Evolutionary conservation across 2,329 filamentous ascomycete species (phyloP).

Genomic region (Chrysoporthe deuterocubensis): DNA sequence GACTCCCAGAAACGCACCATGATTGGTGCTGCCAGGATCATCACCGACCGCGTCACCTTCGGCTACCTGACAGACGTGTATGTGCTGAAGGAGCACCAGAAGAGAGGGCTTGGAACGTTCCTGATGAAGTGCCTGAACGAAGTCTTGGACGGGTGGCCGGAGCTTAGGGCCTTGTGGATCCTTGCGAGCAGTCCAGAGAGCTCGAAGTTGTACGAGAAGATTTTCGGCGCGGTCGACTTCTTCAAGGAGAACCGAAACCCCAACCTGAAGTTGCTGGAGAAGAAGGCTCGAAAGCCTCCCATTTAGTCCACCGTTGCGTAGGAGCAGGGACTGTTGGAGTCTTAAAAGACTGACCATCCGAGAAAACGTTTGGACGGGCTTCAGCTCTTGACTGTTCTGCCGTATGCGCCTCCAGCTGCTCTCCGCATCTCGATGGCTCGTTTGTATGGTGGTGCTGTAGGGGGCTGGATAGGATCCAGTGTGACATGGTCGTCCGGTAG

Average conservation of each 20-base stretch:
- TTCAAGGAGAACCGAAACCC: constrained; percentile 13
- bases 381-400: constrained; percentile 60
- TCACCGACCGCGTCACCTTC: constrained; percentile 72
- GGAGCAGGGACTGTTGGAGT: not conserved
- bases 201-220: constrained; percentile 51
- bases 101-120: constrained; percentile 67
- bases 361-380: not conserved
- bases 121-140: constrained; percentile 65
- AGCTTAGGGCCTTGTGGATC: constrained; percentile 63
- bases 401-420: constrained; percentile 74
- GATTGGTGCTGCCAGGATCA: constrained; percentile 64
- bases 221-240: constrained; percentile 45
- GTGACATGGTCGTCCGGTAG: constrained; percentile 85
- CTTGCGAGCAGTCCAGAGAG: constrained; percentile 46
- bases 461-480: constrained; percentile 90
- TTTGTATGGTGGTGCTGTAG: constrained; percentile 94
- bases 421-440: constrained; percentile 84
- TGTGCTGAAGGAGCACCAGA: constrained; percentile 62
- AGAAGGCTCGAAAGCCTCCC: constrained; percentile 37
- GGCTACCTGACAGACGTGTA: constrained; percentile 74
- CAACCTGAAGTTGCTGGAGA: constrained; percentile 42
- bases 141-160: constrained; percentile 57
- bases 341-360: not conserved
- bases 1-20: constrained; percentile 28
- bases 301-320: not conserved